Evolutionary conservation across 495 filamentous ascomycete species (phyloP).

Genomic region (Aspergillus bridgeri): DNA sequence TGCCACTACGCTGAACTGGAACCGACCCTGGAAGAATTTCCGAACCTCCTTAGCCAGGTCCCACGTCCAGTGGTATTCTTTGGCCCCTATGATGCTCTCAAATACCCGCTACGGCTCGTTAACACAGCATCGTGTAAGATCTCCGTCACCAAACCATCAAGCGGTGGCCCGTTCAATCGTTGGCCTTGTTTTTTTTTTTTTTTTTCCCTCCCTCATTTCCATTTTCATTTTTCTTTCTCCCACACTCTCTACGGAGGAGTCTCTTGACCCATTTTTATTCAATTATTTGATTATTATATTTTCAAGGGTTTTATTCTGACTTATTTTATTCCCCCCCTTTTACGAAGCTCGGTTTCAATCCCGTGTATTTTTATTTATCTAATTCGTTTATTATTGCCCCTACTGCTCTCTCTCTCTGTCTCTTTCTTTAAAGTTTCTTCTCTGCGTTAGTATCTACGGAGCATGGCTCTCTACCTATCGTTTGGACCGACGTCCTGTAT

Average conservation of each 20-base stretch:
- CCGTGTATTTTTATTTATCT: slow-evolving; percentile 5
- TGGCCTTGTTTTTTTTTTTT: slow-evolving; percentile 12
- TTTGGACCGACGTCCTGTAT: slow-evolving; percentile 20
- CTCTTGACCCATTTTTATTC: too few relatives aligned
- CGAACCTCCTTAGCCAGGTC: background rate
- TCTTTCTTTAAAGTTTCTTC: slow-evolving; percentile 13
- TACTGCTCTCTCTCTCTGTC: slow-evolving; percentile 11
- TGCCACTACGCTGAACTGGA: too few relatives aligned
- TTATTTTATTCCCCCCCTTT: too few relatives aligned
- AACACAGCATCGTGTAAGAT: slow-evolving; percentile 18
- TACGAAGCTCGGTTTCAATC: too few relatives aligned
- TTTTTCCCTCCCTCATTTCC: slow-evolving; percentile 10
- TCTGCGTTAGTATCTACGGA: slow-evolving; percentile 21
- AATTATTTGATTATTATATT: too few relatives aligned
- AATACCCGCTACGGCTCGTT: slow-evolving; percentile 1
- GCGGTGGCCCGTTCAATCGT: slow-evolving; percentile 15
- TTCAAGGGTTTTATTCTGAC: too few relatives aligned
- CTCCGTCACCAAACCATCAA: slow-evolving; percentile 15
- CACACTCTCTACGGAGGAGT: too few relatives aligned
- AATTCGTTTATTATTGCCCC: slow-evolving; percentile 10
- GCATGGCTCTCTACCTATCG: slow-evolving; percentile 17
- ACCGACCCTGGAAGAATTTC: too few relatives aligned
- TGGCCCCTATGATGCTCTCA: background rate
- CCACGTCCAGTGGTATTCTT: background rate
- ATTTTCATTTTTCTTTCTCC: too few relatives aligned